A percentile compares a stretch with the other conserved stretches of the same genome.
These are phyloP conservation scores for Poteriospumella lacustris DNA, from an alignment of 108 stramenopile species.

Conservation along the genomic window DNA sequence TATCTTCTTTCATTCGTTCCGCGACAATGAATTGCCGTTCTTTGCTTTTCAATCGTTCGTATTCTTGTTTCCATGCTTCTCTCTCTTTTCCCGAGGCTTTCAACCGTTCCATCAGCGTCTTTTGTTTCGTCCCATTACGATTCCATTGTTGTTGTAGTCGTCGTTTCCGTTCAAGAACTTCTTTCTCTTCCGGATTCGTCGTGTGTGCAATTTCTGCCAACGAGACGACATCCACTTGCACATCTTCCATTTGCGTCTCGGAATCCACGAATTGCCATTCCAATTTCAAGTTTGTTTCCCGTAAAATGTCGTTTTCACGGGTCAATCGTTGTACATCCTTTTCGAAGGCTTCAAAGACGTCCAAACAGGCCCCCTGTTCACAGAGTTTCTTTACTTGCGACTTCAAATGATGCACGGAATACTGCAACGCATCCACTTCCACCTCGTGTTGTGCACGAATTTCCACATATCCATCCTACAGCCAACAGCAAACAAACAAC, in stretches of 20 bases:
- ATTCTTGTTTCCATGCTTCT: not conserved
- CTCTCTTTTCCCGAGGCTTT: constrained; percentile 1
- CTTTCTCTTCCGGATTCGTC: too few relatives aligned
- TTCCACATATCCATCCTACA: not conserved
- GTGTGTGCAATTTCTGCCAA: too few relatives aligned
- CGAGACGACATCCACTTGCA: too few relatives aligned
- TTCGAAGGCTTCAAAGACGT: not conserved
- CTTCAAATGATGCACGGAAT: not conserved
- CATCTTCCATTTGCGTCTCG: not conserved
- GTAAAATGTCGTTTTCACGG: constrained; percentile 1
- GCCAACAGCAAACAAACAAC: too few relatives aligned
- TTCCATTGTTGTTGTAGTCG: too few relatives aligned
- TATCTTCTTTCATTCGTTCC: not conserved
- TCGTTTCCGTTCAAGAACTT: too few relatives aligned
- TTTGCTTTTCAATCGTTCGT: constrained; percentile 1
- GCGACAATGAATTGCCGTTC: not conserved
- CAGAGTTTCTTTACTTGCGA: not conserved
- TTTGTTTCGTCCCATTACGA: not conserved
- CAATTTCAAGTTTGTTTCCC: not conserved
- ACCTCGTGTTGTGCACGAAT: not conserved
- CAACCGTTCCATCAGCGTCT: not conserved
- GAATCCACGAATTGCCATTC: not conserved
- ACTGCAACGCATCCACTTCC: not conserved
- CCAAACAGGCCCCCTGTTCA: not conserved
- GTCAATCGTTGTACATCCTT: not conserved